phyloP scores from a whole-genome alignment of 2,329 filamentous ascomycete species.

The Blastomyces gilchristii region DNA sequence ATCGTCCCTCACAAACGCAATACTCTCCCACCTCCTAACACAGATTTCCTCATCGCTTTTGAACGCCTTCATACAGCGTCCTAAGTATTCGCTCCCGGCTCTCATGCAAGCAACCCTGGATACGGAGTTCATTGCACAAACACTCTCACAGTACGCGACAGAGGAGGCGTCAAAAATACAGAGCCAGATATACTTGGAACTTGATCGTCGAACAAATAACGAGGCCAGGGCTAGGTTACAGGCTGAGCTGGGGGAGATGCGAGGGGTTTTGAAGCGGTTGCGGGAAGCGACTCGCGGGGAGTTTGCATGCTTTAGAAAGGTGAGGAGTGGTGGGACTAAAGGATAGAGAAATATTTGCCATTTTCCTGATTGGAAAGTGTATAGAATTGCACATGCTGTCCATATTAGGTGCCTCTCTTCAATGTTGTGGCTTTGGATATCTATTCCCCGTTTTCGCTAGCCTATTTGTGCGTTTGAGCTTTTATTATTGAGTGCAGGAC shows the following conservation, averaged over 20 bases:
- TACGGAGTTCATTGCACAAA: conserved; percentile 93
- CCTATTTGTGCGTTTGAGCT: neutral
- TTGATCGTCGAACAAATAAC: conserved; percentile 83
- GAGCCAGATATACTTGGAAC: conserved; percentile 80
- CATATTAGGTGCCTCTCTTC: neutral
- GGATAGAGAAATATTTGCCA: neutral
- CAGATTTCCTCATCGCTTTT: conserved; percentile 71
- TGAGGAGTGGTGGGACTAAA: conserved; percentile 28
- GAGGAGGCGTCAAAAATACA: conserved; percentile 72
- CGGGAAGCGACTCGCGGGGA: conserved; percentile 73
- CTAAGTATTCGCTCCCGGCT: conserved; percentile 62
- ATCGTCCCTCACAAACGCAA: conserved; percentile 59
- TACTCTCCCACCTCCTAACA: conserved; percentile 80
- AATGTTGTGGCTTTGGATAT: neutral
- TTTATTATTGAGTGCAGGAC: neutral
- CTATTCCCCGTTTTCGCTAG: neutral
- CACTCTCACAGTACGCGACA: conserved; percentile 78
- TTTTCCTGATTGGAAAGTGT: neutral
- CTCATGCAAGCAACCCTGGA: conserved; percentile 97
- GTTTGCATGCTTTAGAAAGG: conserved; percentile 74
- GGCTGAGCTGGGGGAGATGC: conserved; percentile 80
- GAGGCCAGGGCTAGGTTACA: conserved; percentile 71
- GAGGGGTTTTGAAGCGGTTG: conserved; percentile 71
- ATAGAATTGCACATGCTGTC: neutral
- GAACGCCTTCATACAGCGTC: conserved; percentile 59